Evolutionary conservation across 2,329 filamentous ascomycete species (phyloP), one percentile per base, ranked within the genome.

Genomic region (Dactylonectria estremocensis): DNA sequence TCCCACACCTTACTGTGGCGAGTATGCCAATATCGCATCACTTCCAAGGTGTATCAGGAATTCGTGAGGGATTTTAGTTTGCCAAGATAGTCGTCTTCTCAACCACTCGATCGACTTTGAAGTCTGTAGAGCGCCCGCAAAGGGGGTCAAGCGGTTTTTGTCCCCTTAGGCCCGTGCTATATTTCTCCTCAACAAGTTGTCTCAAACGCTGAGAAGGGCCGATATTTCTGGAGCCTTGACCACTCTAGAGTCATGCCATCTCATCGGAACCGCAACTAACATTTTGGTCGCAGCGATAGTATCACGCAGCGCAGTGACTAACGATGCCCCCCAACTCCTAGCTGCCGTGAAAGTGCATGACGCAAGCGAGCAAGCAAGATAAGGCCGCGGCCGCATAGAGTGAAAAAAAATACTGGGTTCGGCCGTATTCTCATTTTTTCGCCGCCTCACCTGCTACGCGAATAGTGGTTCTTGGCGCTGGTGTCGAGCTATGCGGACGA

Each of bases 401-500:
- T n/a, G 40, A 2, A n/a, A 43, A n/a, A n/a, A n/a, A n/a, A n/a
- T n/a, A n/a, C 16, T n/a, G n/a, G 37, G 5, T 8, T n/a, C 40
- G 16, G 40, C 40, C 40, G 14, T 43, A 24, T 22, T 49, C 37
- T 31, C 18, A 43, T 18, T 31, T 33, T 24, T n/a, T 45, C 28
- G 24, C 37, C 20, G 13, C 66, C 66, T 63, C 37, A 54, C 54
- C 33, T 59, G n/a, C 58, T 58, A 70, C 63, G 67, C 68, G 56
- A 52, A 9, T 8, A 33, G 53, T 14, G 53, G 37, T 14, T 14
- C 16, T n/a, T n/a, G 40, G 5, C 16, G 6, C 5, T 43, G 16
- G 14, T 8, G 16, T 43, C 40, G 69, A 59, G 56, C 57, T 55
- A 60, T 58, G 14, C 59, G 59, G 59, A n/a, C 61, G 10, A 43